phyloP scores from a whole-genome alignment of 192 early-diverging fungal species.

The Coemansia sp. region DNA sequence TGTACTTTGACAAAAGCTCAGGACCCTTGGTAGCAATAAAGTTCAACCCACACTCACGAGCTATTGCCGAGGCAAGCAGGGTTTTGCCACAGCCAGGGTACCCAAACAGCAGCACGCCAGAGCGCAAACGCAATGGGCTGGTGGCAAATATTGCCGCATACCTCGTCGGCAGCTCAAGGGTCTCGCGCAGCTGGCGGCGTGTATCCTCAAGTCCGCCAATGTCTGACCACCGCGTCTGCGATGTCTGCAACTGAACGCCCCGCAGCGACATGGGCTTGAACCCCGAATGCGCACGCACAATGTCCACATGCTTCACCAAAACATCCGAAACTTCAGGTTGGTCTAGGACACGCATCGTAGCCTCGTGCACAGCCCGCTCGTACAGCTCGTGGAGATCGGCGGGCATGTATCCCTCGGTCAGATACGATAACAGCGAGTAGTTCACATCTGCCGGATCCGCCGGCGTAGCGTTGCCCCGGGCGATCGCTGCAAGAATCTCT shows the following conservation, averaged over 20 bases:
- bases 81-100: conserved; percentile 99
- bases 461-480: conserved; percentile 57
- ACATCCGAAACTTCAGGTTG: conserved; percentile 30
- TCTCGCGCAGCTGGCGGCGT: conserved; percentile 79
- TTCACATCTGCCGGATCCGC: conserved; percentile 63
- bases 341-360: conserved; percentile 65
- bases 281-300: conserved; percentile 69
- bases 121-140: conserved; percentile 84
- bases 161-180: conserved; percentile 92
- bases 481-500: conserved; percentile 71
- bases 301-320: conserved; percentile 63
- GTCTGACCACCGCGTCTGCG: conserved; percentile 78
- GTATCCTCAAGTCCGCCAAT: conserved; percentile 88
- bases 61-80: conserved; percentile 89
- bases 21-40: conserved; percentile 98
- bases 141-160: conserved; percentile 89
- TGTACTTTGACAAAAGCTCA: conserved; percentile 98
- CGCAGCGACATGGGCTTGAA: conserved; percentile 80
- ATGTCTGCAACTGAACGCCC: conserved; percentile 74
- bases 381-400: conserved; percentile 76
- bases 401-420: conserved; percentile 87
- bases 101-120: conserved; percentile 91
- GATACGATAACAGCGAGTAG: conserved; percentile 67
- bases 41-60: conserved; percentile 94
- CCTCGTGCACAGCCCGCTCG: conserved; percentile 79